A percentile compares a stretch with the other conserved stretches of the same genome.
Evolutionary conservation across 2,329 filamentous ascomycete species (phyloP).

Genomic region (Aspergillus japonicus): DNA sequence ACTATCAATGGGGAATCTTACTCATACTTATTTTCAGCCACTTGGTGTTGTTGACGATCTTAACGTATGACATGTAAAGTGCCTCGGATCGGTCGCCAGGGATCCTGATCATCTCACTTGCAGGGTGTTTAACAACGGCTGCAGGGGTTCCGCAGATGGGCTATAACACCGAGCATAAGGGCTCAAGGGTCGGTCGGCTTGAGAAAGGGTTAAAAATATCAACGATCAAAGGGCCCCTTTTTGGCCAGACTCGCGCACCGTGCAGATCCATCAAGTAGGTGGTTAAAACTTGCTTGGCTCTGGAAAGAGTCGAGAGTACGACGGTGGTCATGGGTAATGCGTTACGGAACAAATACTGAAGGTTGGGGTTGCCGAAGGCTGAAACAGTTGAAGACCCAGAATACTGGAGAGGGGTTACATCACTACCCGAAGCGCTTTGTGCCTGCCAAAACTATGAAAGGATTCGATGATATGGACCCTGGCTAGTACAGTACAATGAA

Average conservation of each 20-base stretch:
- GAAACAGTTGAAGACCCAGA: not conserved
- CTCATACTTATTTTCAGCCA: not conserved
- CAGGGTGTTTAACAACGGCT: not conserved
- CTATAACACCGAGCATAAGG: not conserved
- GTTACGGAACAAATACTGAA: not conserved
- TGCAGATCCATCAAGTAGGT: not conserved
- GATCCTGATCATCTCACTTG: not conserved
- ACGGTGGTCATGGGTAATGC: not conserved
- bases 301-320: not conserved
- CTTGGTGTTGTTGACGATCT: not conserved
- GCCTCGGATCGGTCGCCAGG: not conserved
- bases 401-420: not conserved
- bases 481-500: not conserved
- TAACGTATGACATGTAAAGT: not conserved
- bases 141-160: not conserved
- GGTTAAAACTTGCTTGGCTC: not conserved
- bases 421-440: not conserved
- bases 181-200: not conserved
- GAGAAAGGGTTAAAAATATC: not conserved
- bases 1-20: not conserved
- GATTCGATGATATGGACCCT: not conserved
- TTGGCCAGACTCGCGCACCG: not conserved
- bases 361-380: not conserved
- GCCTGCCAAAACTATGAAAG: not conserved
- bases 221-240: not conserved